These are phyloP conservation scores for Scenedesmus sp. DNA, from an alignment of 163 green algal genomes.

Conservation along the genomic window DNA sequence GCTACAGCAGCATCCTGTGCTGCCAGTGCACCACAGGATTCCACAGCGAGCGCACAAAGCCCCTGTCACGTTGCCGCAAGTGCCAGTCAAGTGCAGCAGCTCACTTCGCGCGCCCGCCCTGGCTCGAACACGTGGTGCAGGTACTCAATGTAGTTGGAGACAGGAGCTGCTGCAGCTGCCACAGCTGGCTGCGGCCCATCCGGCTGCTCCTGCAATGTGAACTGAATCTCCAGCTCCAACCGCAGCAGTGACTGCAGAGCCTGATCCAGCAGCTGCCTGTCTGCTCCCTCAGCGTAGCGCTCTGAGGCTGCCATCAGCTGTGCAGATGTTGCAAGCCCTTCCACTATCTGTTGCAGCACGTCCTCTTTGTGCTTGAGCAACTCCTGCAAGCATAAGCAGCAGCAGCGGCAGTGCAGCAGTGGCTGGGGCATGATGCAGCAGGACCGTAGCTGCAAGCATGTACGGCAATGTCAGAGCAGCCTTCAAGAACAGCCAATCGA, in stretches of 20 bases:
- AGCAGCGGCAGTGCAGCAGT: no score
- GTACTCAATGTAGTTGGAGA: neutral
- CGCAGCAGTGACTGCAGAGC: no score
- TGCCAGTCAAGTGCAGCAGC: no score
- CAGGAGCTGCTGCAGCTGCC: neutral
- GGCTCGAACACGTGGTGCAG: neutral
- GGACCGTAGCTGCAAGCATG: no score
- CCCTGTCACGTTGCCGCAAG: no score
- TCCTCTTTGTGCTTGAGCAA: neutral
- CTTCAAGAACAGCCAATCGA: no score
- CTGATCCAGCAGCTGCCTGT: neutral
- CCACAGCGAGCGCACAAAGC: no score
- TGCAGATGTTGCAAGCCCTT: neutral
- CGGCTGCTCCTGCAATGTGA: neutral
- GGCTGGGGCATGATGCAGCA: no score
- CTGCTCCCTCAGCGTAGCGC: neutral
- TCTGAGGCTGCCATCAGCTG: neutral
- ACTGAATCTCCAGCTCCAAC: neutral
- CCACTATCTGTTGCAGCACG: conserved; percentile 16
- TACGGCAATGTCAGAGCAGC: no score
- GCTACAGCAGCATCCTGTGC: no score
- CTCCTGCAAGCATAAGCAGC: neutral
- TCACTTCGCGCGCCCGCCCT: no score
- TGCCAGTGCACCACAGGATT: no score
- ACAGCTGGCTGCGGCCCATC: neutral